Percentiles rank a stretch among this genome's conserved stretches.
These are phyloP conservation scores for Sporobolomyces roseus DNA, from an alignment of 768 basidiomycete species.

Conservation along the genomic window DNA sequence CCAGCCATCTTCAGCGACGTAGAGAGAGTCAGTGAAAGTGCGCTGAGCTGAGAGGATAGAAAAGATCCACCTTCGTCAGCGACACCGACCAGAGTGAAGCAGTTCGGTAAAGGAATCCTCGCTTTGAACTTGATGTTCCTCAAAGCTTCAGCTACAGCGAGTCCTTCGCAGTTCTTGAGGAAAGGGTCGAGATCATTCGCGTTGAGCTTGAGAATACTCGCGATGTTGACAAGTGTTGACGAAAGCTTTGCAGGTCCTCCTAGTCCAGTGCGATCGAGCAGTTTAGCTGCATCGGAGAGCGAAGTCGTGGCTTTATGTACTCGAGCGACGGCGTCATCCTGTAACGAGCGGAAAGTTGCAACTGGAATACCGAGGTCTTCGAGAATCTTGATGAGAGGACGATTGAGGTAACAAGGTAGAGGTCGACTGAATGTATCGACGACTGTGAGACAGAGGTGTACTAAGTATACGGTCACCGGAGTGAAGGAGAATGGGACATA, in stretches of 20 bases:
- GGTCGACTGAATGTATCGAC: constrained; percentile 64
- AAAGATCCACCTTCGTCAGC: constrained; percentile 64
- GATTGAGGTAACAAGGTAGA: constrained; percentile 43
- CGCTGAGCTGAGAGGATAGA: too few relatives aligned
- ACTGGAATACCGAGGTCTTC: constrained; percentile 58
- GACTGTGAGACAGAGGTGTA: constrained; percentile 52
- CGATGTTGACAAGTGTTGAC: constrained; percentile 53
- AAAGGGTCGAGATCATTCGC: constrained; percentile 50
- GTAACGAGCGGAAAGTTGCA: constrained; percentile 53
- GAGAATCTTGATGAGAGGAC: constrained; percentile 64
- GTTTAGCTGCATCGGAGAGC: constrained; percentile 53
- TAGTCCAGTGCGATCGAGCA: constrained; percentile 58
- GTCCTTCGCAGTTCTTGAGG: constrained; percentile 57
- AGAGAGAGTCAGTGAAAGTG: neutral
- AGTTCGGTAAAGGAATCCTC: constrained; percentile 66
- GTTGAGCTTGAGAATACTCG: constrained; percentile 49
- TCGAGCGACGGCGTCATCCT: constrained; percentile 59
- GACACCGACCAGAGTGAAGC: constrained; percentile 70
- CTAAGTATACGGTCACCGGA: neutral
- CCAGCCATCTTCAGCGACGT: constrained; percentile 45
- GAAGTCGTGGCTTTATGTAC: constrained; percentile 63
- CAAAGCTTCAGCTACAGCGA: constrained; percentile 63
- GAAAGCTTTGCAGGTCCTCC: constrained; percentile 52
- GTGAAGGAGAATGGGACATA: neutral
- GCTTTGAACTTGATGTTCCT: constrained; percentile 72